Evolutionary conservation across 192 early-diverging fungal species (phyloP).

Genomic region (Geranomyces variabilis): DNA sequence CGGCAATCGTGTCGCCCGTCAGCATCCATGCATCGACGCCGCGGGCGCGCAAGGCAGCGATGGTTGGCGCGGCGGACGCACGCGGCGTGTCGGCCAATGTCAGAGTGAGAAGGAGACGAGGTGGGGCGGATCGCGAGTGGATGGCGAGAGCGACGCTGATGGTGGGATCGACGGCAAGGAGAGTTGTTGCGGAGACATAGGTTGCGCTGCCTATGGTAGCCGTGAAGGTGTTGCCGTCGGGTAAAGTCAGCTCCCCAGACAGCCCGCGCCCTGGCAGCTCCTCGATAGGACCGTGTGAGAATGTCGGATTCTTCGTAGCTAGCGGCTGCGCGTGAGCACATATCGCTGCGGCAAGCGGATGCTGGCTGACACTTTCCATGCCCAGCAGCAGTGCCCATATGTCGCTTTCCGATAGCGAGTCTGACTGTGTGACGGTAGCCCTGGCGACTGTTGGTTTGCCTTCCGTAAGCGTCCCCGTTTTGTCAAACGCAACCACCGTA

Average conservation of each 20-base stretch:
- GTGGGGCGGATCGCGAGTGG: slow-evolving; percentile 37
- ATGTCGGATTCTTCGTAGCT: background rate
- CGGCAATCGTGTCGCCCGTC: slow-evolving; percentile 72
- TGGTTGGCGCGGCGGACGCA: slow-evolving; percentile 57
- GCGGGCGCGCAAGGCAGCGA: slow-evolving; percentile 48
- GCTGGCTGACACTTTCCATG: slow-evolving; percentile 58
- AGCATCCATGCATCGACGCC: slow-evolving; percentile 78
- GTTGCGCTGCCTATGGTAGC: slow-evolving; percentile 59
- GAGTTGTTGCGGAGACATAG: slow-evolving; percentile 55
- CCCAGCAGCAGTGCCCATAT: slow-evolving; percentile 36
- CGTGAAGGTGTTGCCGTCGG: slow-evolving; percentile 28
- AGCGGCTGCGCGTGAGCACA: slow-evolving; percentile 20
- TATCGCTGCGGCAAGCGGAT: slow-evolving; percentile 72
- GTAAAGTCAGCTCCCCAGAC: background rate
- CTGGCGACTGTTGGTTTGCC: slow-evolving; percentile 65
- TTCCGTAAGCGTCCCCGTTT: slow-evolving; percentile 80
- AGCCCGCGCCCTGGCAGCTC: slow-evolving; percentile 74
- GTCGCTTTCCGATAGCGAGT: slow-evolving; percentile 15
- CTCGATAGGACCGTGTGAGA: slow-evolving; percentile 42
- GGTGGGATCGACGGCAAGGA: slow-evolving; percentile 56
- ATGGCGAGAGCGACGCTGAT: slow-evolving; percentile 64
- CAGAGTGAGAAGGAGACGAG: slow-evolving; percentile 59
- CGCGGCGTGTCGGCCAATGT: slow-evolving; percentile 68
- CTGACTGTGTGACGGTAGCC: background rate
- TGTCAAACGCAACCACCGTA: slow-evolving; percentile 75